Evolutionary conservation across 1,284 basidiomycete species (phyloP).

Genomic region (Tylopilus sp.): DNA sequence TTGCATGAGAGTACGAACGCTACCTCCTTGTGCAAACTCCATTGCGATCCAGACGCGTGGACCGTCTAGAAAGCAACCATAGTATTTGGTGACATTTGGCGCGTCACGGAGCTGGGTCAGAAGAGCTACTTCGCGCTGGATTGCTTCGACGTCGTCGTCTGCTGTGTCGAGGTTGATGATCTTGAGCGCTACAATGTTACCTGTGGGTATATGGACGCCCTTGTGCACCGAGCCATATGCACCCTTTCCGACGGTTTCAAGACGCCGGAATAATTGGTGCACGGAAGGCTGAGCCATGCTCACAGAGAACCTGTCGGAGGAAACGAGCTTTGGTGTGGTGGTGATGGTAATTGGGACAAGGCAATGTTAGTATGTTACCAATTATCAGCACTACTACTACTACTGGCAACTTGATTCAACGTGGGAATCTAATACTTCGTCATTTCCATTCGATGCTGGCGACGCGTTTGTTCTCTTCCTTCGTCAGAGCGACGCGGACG

Average conservation of each 20-base stretch:
- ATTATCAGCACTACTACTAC: too few relatives aligned
- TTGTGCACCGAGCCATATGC: slow-evolving; percentile 96
- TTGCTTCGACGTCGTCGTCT: slow-evolving; percentile 95
- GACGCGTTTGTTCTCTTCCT: slow-evolving; percentile 20
- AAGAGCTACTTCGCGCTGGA: slow-evolving; percentile 93
- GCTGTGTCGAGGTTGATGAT: slow-evolving; percentile 98
- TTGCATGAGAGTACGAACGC: slow-evolving; percentile 84
- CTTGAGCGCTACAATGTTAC: slow-evolving; percentile 90
- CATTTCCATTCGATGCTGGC: slow-evolving; percentile 17
- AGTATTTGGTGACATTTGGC: slow-evolving; percentile 93
- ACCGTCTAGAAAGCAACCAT: slow-evolving; percentile 91
- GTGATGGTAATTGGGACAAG: slow-evolving; percentile 1
- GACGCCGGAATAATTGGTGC: slow-evolving; percentile 58
- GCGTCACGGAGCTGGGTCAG: slow-evolving; percentile 84
- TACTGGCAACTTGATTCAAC: too few relatives aligned
- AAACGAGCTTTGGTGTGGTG: too few relatives aligned
- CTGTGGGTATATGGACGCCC: slow-evolving; percentile 78
- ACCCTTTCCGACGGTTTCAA: slow-evolving; percentile 86
- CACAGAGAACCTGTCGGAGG: not conserved
- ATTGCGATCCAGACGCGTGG: slow-evolving; percentile 98
- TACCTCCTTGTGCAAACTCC: slow-evolving; percentile 96
- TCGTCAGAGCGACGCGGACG: slow-evolving; percentile 25
- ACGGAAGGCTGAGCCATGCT: slow-evolving; percentile 45
- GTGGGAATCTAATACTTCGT: slow-evolving; percentile 19
- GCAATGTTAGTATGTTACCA: too few relatives aligned